These are phyloP conservation scores for Alternaria consortialis DNA, from an alignment of 2,329 filamentous ascomycete species.

Conservation along the genomic window DNA sequence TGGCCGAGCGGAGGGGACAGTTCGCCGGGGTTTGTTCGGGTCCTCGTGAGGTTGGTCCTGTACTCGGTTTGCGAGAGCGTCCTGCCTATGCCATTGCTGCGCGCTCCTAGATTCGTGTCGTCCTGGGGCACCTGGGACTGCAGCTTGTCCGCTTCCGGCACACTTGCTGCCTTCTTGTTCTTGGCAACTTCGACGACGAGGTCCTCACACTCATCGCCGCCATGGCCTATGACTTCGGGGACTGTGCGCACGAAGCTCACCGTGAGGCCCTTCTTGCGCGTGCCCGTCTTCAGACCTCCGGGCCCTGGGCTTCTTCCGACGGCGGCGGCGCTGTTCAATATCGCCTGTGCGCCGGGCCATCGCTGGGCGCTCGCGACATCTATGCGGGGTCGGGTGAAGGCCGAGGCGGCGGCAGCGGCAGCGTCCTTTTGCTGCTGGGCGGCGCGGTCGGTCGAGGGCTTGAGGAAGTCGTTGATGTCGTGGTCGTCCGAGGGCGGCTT, in stretches of 20 bases:
- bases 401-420: conserved; percentile 39
- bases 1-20: conserved; percentile 48
- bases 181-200: conserved; percentile 76
- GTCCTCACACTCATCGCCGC: conserved; percentile 83
- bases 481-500: conserved; percentile 41
- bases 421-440: conserved; percentile 41
- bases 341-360: conserved; percentile 60
- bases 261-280: conserved; percentile 69
- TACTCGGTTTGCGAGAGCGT: conserved; percentile 36
- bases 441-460: conserved; percentile 60
- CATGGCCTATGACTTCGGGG: conserved; percentile 87
- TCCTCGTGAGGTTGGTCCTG: conserved; percentile 45
- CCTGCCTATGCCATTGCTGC: conserved; percentile 39
- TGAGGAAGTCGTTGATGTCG: conserved; percentile 67
- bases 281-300: conserved; percentile 50
- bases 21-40: conserved; percentile 46
- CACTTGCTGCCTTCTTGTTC: conserved; percentile 55
- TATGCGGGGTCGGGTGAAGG: conserved; percentile 52
- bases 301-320: conserved; percentile 45
- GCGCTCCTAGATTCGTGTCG: conserved; percentile 40
- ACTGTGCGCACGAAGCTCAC: conserved; percentile 77
- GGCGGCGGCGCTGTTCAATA: conserved; percentile 48
- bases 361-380: conserved; percentile 61
- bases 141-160: conserved; percentile 26
- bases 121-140: conserved; percentile 39